A percentile compares a stretch with the other conserved stretches of the same genome.
Conservation (phyloP, 805 yeast species). For the Kuraishia cidri region DNA sequence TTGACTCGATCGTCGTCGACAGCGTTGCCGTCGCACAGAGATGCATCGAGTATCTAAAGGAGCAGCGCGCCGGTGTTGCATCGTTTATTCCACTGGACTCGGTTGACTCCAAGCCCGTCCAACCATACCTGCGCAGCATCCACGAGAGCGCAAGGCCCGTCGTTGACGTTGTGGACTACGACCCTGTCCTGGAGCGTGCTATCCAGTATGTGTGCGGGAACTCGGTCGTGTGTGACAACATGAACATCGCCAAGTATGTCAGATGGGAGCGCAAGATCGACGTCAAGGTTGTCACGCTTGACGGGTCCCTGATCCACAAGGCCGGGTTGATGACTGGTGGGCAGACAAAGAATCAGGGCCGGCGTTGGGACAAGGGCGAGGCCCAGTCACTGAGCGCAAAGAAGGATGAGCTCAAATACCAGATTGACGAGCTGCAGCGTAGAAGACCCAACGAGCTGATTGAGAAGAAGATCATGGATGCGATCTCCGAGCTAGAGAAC, state of each 20-base stretch:
- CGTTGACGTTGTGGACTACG: conserved; percentile 66
- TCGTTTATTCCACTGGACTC: conserved; percentile 86
- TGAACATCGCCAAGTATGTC: conserved; percentile 59
- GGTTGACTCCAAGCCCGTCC: conserved; percentile 47
- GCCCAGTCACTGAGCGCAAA: conserved; percentile 39
- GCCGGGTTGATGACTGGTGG: conserved; percentile 96
- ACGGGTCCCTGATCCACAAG: conserved; percentile 78
- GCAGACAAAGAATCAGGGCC: conserved; percentile 34
- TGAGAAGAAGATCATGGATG: conserved; percentile 50
- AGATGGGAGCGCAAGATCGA: conserved; percentile 56
- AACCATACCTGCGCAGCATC: conserved; percentile 43
- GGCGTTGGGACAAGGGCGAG: conserved; percentile 70
- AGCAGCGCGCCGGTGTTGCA: conserved; percentile 77
- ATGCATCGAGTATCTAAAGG: conserved; percentile 73
- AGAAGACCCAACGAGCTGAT: conserved; percentile 43
- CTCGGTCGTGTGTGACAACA: conserved; percentile 66
- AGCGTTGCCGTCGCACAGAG: conserved; percentile 60
- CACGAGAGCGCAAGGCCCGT: conserved; percentile 55
- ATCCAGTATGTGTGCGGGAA: conserved; percentile 74
- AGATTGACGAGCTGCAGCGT: conserved; percentile 31
- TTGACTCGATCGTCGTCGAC: conserved; percentile 83
- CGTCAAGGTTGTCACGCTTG: conserved; percentile 67
- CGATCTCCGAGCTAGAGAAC: conserved; percentile 35
- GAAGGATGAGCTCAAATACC: conserved; percentile 39
- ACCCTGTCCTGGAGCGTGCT: conserved; percentile 62